These are phyloP conservation scores for Polyplosphaeria fusca DNA, from an alignment of 495 filamentous ascomycete genomes.

Conservation along the genomic window DNA sequence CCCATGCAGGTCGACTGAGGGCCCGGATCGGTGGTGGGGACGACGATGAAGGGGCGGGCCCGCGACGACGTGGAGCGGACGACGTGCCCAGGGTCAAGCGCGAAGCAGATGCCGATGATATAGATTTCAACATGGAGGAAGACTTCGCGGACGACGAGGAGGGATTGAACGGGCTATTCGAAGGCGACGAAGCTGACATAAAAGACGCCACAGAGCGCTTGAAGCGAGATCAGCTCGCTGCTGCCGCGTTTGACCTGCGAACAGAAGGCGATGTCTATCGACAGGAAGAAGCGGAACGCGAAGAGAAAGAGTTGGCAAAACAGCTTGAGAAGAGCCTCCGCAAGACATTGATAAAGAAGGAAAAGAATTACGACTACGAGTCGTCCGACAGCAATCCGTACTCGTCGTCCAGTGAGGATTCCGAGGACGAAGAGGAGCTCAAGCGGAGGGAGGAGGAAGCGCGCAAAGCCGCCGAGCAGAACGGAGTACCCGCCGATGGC, in stretches of 20 bases:
- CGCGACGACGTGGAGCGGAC: constrained; percentile 77
- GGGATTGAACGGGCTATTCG: constrained; percentile 61
- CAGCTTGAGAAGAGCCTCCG: constrained; percentile 66
- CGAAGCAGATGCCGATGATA: constrained; percentile 51
- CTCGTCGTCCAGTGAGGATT: constrained; percentile 41
- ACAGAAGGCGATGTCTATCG: constrained; percentile 49
- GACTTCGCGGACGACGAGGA: constrained; percentile 87
- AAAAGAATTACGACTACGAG: constrained; percentile 79
- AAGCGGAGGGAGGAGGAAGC: constrained; percentile 58
- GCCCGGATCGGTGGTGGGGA: constrained; percentile 24
- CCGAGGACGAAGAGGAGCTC: constrained; percentile 32
- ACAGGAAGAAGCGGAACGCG: constrained; percentile 79
- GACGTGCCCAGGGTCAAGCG: constrained; percentile 50
- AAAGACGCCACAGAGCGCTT: constrained; percentile 84
- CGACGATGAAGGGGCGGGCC: constrained; percentile 42
- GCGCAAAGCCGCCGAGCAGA: constrained; percentile 66
- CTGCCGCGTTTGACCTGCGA: constrained; percentile 77
- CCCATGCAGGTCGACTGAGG: constrained; percentile 13
- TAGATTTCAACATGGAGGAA: constrained; percentile 43
- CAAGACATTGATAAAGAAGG: constrained; percentile 76
- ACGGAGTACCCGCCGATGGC: constrained; percentile 44
- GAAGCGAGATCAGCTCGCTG: constrained; percentile 80
- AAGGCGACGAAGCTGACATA: constrained; percentile 75
- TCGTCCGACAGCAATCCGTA: constrained; percentile 76
- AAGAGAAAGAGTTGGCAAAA: constrained; percentile 66